phyloP scores from a whole-genome alignment of 306 rosid species.

The Vicia villosa region DNA sequence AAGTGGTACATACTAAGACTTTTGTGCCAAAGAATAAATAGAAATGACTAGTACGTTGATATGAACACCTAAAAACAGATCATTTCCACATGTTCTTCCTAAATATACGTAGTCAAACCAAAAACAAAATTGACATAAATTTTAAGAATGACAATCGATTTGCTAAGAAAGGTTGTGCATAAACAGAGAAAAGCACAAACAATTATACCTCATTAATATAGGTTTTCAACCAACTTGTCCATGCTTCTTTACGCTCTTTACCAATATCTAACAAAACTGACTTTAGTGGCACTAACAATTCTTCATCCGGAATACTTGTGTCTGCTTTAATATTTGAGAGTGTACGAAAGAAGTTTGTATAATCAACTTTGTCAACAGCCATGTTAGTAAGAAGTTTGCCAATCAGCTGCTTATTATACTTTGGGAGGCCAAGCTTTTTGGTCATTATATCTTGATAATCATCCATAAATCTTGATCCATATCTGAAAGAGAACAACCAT shows the following conservation, averaged over 20 bases:
- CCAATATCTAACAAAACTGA: conserved; percentile 95
- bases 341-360: conserved; percentile 85
- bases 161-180: not conserved
- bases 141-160: conserved; percentile 20
- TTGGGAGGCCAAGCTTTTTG: conserved; percentile 88
- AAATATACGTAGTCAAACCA: conserved; percentile 16
- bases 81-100: not conserved
- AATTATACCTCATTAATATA: conserved; percentile 77
- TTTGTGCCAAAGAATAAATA: conserved; percentile 16
- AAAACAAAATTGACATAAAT: not conserved
- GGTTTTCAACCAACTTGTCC: conserved; percentile 84
- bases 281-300: conserved; percentile 81
- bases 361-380: conserved; percentile 98
- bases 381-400: conserved; percentile 83
- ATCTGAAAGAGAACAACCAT: conserved; percentile 54
- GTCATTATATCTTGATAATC: conserved; percentile 95
- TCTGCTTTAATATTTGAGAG: conserved; percentile 88
- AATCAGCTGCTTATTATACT: conserved; percentile 89
- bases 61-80: not conserved
- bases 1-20: not conserved
- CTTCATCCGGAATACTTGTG: conserved; percentile 73
- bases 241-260: conserved; percentile 91
- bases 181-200: conserved; percentile 26
- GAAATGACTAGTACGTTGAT: conserved; percentile 12
- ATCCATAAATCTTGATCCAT: conserved; percentile 94